phyloP scores from a whole-genome alignment of 352 stramenopile genomes.

The Phytophthora sojae region DNA sequence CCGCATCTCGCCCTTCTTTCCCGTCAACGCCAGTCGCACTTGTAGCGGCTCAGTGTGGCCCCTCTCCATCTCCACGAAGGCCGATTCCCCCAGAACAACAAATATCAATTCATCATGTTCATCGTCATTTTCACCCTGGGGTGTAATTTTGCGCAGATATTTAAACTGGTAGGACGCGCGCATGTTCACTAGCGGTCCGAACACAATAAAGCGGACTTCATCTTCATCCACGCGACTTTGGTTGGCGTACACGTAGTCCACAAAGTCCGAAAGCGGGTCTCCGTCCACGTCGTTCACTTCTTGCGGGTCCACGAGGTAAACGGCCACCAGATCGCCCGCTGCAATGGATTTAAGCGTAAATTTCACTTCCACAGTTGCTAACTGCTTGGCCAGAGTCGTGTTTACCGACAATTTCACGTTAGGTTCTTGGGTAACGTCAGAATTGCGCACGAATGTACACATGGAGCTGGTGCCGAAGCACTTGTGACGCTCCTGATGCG shows the following conservation, averaged over 20 bases:
- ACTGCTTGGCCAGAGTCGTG: slow-evolving; percentile 24
- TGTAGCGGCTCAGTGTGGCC: slow-evolving; percentile 48
- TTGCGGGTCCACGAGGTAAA: slow-evolving; percentile 35
- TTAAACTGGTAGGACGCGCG: slow-evolving; percentile 36
- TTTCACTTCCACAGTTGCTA: slow-evolving; percentile 27
- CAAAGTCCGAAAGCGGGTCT: slow-evolving; percentile 31
- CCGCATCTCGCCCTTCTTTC: slow-evolving; percentile 41
- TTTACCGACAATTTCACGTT: slow-evolving; percentile 31
- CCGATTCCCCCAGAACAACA: slow-evolving; percentile 36
- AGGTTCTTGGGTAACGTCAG: slow-evolving; percentile 16
- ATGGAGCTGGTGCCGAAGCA: slow-evolving; percentile 21
- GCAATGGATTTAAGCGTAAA: slow-evolving; percentile 15
- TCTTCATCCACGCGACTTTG: slow-evolving; percentile 12
- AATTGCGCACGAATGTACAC: slow-evolving; percentile 24
- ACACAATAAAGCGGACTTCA: slow-evolving; percentile 16
- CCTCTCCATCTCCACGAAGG: slow-evolving; percentile 41
- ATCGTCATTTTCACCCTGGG: slow-evolving; percentile 1
- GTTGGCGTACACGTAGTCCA: slow-evolving; percentile 33
- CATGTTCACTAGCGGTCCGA: slow-evolving; percentile 36
- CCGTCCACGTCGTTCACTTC: slow-evolving; percentile 14
- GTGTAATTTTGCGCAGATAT: slow-evolving; percentile 29
- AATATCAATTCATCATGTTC: slow-evolving; percentile 10
- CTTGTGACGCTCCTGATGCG: slow-evolving; percentile 25
- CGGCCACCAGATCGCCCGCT: slow-evolving; percentile 26
- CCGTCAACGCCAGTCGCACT: slow-evolving; percentile 42